Conservation (phyloP, 495 filamentous ascomycete species). For the Podospora pseudoanserina region DNA sequence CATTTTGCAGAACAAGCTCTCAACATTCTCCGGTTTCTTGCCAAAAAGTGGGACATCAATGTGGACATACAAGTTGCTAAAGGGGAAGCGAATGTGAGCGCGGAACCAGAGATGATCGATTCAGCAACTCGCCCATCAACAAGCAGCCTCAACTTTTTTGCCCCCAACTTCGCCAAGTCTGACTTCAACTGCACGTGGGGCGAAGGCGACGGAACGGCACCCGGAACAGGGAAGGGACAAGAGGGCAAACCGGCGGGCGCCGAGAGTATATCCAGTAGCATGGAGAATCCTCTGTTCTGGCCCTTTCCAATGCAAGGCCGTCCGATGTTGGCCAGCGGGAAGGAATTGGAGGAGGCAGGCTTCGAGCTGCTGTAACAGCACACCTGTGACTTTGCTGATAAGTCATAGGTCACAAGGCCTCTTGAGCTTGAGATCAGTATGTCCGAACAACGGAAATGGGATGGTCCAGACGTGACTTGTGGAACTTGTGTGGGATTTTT, state of each 20-base stretch:
- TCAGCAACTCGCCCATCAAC: conserved; percentile 36
- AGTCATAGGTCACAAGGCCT: background rate
- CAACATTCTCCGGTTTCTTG: conserved; percentile 54
- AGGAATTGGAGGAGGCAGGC: conserved; percentile 44
- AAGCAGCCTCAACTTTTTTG: conserved; percentile 50
- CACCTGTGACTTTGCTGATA: background rate
- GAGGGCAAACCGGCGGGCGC: conserved; percentile 1
- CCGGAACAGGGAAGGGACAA: conserved; percentile 1
- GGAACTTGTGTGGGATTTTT: background rate
- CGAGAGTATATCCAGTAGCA: conserved; percentile 20
- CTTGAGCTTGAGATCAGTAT: background rate
- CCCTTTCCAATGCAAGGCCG: conserved; percentile 54
- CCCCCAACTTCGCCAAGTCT: conserved; percentile 42
- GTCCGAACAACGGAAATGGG: background rate
- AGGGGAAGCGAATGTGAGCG: conserved; percentile 4
- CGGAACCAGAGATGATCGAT: conserved; percentile 19
- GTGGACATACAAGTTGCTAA: conserved; percentile 35
- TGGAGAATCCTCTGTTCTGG: conserved; percentile 51
- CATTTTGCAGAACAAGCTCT: conserved; percentile 56
- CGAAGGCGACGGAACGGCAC: conserved; percentile 3
- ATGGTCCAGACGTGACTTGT: background rate
- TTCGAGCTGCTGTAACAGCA: conserved; percentile 33
- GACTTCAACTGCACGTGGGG: conserved; percentile 42
- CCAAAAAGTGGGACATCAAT: conserved; percentile 55
- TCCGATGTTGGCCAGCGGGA: conserved; percentile 45